phyloP scores from a whole-genome alignment of 495 filamentous ascomycete genomes.

The Neurospora pannonica region DNA sequence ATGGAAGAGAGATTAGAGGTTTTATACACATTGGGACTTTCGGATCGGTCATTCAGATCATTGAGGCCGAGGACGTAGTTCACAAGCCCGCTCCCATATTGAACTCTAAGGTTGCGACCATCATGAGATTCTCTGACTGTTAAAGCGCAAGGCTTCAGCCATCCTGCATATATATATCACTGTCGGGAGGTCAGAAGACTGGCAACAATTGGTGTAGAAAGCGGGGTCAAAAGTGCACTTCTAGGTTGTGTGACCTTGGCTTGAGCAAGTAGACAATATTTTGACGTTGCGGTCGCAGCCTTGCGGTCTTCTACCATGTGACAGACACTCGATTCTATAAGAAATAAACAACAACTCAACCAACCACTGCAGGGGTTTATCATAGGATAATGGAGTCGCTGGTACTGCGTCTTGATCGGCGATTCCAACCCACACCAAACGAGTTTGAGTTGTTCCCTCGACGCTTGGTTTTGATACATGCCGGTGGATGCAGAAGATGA shows the following conservation, averaged over 20 bases:
- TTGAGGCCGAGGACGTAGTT: background rate
- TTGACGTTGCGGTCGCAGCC: background rate
- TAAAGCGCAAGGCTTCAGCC: background rate
- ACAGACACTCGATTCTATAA: background rate
- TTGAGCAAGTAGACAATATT: background rate
- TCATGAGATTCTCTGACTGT: background rate
- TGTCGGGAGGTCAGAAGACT: background rate
- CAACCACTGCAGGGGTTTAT: background rate
- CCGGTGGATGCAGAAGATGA: constrained; percentile 46
- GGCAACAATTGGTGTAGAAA: background rate
- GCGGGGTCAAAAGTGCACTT: background rate
- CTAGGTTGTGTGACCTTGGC: background rate
- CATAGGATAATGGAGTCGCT: background rate
- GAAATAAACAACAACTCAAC: background rate
- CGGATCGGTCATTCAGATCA: background rate
- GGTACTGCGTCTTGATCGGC: background rate
- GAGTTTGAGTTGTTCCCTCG: background rate
- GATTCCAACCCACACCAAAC: background rate
- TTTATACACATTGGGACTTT: background rate
- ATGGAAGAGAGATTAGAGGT: background rate
- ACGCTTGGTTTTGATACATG: background rate
- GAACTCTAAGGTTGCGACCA: background rate
- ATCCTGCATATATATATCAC: background rate
- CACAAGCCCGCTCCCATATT: background rate
- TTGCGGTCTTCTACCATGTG: background rate